Base-by-base conservation (phyloP, 257 asterid genomes). In the Solanum habrochaites region DNA sequence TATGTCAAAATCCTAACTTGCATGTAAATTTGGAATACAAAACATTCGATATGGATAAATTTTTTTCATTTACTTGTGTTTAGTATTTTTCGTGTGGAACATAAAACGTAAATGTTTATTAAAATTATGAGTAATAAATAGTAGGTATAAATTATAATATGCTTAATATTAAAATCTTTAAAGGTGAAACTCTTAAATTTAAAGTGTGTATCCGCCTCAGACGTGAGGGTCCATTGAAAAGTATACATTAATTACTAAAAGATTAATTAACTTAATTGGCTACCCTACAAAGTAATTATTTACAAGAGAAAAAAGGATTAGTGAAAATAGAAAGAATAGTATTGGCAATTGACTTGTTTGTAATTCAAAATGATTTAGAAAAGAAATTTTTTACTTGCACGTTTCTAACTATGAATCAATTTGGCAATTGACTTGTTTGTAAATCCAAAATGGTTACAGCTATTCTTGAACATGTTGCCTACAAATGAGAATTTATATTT, bases 41-140 rank as follows among this genome's bases (percentile, higher is more conserved):
- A 32, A 32, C 1, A 0, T 32, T 0, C 1, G 5, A 0, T 32
- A 5, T 1, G 5, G 5, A 32, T 32, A 32, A 32, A 0, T 3
- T 32, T 32, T 32, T 32, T 32, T 32, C 5, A 32, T 32, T 64
- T 11, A 64, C 25, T 27, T 62, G 7, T 11, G 2, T n/a, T 11
- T 1, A 62, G 0, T 62, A n/a, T 4, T 64, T n/a, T 5, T 2
- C n/a, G 1, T 11, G 12, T 0, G 2, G 1, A 9, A 25, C 29
- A 25, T 66, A 62, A 62, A 62, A 23, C 2, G 1, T 62, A 25
- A 64, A 64, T 5, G 14, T 64, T n/a, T 1, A 64, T 0, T 25
- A 64, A 64, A 64, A 25, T 11, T n/a, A 2, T 60, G 35, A 32
- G 35, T 32, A 23, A 9, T 2, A 16, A 49, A 18, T 56, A 18